These are phyloP conservation scores for Calonectria pauciramosa DNA, from an alignment of 2,329 filamentous ascomycete species.

Conservation along the genomic window DNA sequence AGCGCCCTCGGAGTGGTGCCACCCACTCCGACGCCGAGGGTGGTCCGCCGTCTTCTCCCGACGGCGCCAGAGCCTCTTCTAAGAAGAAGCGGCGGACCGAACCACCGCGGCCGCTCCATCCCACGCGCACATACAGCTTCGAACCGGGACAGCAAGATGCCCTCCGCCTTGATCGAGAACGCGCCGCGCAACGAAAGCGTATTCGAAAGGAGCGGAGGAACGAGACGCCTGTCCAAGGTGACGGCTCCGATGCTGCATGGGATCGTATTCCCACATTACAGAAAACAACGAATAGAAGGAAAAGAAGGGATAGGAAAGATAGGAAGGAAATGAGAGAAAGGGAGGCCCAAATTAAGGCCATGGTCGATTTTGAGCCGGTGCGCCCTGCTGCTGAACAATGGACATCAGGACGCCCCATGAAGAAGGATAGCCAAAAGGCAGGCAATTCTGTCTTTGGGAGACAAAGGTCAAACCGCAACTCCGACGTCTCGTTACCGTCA, in stretches of 20 bases:
- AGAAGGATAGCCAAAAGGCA: conserved; percentile 75
- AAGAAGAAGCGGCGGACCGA: conserved; percentile 61
- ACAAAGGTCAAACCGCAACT: conserved; percentile 73
- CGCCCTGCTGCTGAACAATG: conserved; percentile 72
- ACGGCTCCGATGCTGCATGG: conserved; percentile 41
- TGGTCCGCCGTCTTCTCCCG: conserved; percentile 51
- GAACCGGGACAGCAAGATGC: conserved; percentile 71
- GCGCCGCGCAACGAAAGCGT: conserved; percentile 33
- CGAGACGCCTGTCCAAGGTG: conserved; percentile 26
- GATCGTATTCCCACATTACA: conserved; percentile 65
- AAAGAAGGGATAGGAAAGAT: conserved; percentile 82
- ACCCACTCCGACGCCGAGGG: conserved; percentile 68
- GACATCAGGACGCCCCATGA: conserved; percentile 71
- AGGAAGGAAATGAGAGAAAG: conserved; percentile 84
- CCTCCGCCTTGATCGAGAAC: conserved; percentile 57
- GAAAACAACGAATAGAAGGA: conserved; percentile 72
- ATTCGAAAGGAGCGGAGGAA: conserved; percentile 38
- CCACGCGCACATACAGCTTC: conserved; percentile 71
- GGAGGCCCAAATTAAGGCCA: conserved; percentile 89
- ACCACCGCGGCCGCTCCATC: conserved; percentile 62
- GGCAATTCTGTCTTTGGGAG: conserved; percentile 65
- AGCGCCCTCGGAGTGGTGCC: conserved; percentile 66
- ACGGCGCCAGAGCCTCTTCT: conserved; percentile 46
- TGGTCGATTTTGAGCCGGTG: conserved; percentile 79
- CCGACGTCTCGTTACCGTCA: conserved; percentile 81